These are phyloP conservation scores for Penicillium roqueforti DNA, from an alignment of 495 filamentous ascomycete genomes.

Conservation along the genomic window DNA sequence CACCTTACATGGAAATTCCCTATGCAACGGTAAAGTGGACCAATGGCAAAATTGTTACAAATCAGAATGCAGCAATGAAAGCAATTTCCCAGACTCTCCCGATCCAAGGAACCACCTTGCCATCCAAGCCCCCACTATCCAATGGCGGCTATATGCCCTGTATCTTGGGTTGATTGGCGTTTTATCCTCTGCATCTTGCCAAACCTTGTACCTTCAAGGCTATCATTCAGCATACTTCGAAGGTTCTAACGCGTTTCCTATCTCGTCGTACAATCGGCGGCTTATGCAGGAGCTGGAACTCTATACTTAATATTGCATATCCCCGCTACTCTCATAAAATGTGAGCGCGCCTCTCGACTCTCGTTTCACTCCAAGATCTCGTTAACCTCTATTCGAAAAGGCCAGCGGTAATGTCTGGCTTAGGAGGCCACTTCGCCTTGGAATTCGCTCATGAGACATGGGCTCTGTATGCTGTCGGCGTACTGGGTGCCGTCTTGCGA, in stretches of 20 bases:
- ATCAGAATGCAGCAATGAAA: constrained; percentile 6
- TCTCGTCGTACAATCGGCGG: constrained; percentile 13
- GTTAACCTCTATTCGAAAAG: constrained; percentile 9
- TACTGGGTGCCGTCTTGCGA: constrained; percentile 39
- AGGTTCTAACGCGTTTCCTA: neutral
- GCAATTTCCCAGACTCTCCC: constrained; percentile 11
- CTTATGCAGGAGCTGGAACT: constrained; percentile 17
- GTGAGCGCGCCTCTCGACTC: constrained; percentile 14
- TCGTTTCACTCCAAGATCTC: constrained; percentile 5
- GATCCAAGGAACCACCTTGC: constrained; percentile 9
- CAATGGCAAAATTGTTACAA: constrained; percentile 13
- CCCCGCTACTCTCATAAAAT: constrained; percentile 17
- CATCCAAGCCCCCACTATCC: neutral
- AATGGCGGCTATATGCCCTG: neutral
- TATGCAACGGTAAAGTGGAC: neutral
- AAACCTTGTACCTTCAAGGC: constrained; percentile 6
- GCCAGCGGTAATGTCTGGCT: constrained; percentile 33
- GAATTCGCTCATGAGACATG: constrained; percentile 44
- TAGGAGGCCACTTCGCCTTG: constrained; percentile 31
- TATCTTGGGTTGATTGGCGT: constrained; percentile 16
- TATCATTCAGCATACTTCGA: constrained; percentile 17
- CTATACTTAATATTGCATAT: constrained; percentile 9
- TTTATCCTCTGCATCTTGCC: constrained; percentile 9
- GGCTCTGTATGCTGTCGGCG: constrained; percentile 44
- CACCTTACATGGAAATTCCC: neutral